Evolutionary conservation across 352 stramenopile species (phyloP).

Genomic region (Globisporangium middletonii): DNA sequence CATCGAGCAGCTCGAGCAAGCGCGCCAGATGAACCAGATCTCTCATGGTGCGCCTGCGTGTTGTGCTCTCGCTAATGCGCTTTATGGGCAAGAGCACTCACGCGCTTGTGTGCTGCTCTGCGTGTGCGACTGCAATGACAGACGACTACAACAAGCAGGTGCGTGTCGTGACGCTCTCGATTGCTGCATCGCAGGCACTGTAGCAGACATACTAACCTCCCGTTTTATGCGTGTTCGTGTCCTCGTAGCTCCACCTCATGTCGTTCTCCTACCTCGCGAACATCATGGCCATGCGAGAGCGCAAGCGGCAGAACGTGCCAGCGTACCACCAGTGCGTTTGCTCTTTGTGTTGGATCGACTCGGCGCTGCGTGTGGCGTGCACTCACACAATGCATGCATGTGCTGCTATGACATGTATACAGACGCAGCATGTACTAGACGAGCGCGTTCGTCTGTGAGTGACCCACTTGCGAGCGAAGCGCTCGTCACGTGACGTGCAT

Average conservation of each 20-base stretch:
- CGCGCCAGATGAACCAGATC: slow-evolving; percentile 36
- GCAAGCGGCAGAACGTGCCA: slow-evolving; percentile 23
- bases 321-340: slow-evolving; percentile 14
- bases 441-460: neutral
- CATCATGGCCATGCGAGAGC: slow-evolving; percentile 43
- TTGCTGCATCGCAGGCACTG: no score
- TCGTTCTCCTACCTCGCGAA: slow-evolving; percentile 50
- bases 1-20: slow-evolving; percentile 32
- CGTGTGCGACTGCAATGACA: slow-evolving; percentile 2
- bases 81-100: no score
- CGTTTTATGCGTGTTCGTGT: neutral
- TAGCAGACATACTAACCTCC: neutral
- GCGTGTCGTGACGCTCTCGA: neutral
- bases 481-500: neutral
- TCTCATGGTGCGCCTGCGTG: slow-evolving; percentile 19
- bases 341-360: neutral
- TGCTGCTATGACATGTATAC: neutral
- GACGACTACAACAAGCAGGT: slow-evolving; percentile 50
- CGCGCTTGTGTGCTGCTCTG: neutral
- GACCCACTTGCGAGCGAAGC: neutral
- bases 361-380: neutral
- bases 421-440: slow-evolving; percentile 45
- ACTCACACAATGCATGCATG: neutral
- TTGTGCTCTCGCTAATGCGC: neutral
- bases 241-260: slow-evolving; percentile 31